Evolutionary conservation across 371 early-diverging fungal genomes (phyloP), one percentile per base, ranked within the genome.

Genomic region (Circinella umbellata): DNA sequence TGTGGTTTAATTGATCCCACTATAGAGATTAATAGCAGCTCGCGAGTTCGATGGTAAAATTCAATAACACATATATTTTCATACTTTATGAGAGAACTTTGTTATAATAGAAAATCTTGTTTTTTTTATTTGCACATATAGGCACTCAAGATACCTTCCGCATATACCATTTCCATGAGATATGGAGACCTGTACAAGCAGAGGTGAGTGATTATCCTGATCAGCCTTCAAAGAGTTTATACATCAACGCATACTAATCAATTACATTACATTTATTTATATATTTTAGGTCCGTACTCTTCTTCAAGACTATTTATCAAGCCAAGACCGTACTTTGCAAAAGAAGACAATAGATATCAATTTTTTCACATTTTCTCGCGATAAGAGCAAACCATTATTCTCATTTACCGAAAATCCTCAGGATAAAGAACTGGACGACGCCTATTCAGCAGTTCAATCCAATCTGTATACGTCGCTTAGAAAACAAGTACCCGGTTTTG

Each of bases 251-350:
- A 35, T 47, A n/a, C 36, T 20, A 51, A 27, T 36, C 9, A 27
- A 27, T 2, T 2, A 27, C 27, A 27, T 27, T 2, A 42, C 14
- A 48, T 18, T 2, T 55, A 15, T 27, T 67, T 51, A 13, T 51
- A 13, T 17, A 5, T n/a, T 51, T 17, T n/a, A 91, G 89, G 81
- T 92, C 65, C 89, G 90, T 48, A 77, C 91, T 0, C 73, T 94
- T 5, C 73, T 94, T 37, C 89, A 90, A 74, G 93, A 92, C 57
- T 92, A 92, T 67, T 78, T 94, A 11, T 89, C 89, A 1, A 88
- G 79, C 34, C 78, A 86, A 37, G 87, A 90, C 46, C 83, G 80
- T 57, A 75, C 80, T n/a, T 74, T 80, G 14, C 70, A 81, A 20
- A 79, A 85, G 0, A 73, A 87, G 49, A 86, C 86, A 61, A 88